Evolutionary conservation across 257 asterid genomes (phyloP).

Genomic region (Datura wrightii): DNA sequence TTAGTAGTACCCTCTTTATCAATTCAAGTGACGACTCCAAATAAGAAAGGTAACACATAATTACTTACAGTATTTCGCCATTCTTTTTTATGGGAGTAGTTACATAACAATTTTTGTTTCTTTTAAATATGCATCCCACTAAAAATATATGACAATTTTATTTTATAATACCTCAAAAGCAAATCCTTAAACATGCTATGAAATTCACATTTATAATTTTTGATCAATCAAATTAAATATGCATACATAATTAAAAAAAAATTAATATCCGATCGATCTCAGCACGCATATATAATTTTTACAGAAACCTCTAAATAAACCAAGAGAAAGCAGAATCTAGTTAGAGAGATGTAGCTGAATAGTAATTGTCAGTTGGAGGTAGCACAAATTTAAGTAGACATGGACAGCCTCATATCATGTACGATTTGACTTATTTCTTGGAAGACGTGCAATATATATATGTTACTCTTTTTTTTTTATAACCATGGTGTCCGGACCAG

Average conservation of each 20-base stretch:
- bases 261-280: background rate
- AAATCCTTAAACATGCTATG: background rate
- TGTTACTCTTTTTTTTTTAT: too few species aligned
- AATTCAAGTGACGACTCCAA: background rate
- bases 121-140: too few species aligned
- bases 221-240: too few species aligned
- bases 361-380: background rate
- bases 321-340: background rate
- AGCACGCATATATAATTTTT: background rate
- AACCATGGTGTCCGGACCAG: too few species aligned
- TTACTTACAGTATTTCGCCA: too few species aligned
- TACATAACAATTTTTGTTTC: too few species aligned
- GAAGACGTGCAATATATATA: background rate
- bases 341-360: background rate
- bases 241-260: background rate
- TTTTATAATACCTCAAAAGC: too few species aligned
- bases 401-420: background rate
- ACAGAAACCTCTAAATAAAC: background rate
- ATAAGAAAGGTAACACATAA: background rate
- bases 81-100: too few species aligned
- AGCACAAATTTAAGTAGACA: conserved; percentile 7
- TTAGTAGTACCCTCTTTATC: background rate
- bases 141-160: too few species aligned
- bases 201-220: too few species aligned
- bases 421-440: conserved; percentile 7